Evolutionary conservation across 495 filamentous ascomycete genomes (phyloP).

Genomic region (Podospora australis): DNA sequence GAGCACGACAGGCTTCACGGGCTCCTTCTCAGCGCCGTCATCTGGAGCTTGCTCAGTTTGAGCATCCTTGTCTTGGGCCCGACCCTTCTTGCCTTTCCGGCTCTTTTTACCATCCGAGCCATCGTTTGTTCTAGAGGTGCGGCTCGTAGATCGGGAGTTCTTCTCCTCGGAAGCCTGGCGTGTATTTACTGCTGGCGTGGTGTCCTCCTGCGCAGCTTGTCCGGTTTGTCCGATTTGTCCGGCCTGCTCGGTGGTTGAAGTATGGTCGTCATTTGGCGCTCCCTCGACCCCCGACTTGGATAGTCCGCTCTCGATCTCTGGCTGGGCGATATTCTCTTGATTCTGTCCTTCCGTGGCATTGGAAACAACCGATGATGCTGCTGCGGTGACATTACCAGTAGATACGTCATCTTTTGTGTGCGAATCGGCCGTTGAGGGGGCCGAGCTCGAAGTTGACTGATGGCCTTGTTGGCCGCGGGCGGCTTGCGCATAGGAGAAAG

Average conservation of each 20-base stretch:
- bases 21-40: conserved; percentile 38
- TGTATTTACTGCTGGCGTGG: conserved; percentile 8
- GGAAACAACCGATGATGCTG: conserved; percentile 50
- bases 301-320: conserved; percentile 11
- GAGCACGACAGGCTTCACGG: conserved; percentile 52
- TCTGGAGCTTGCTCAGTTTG: conserved; percentile 37
- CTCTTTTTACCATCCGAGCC: conserved; percentile 35
- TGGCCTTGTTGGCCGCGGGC: conserved; percentile 69
- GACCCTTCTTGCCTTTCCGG: conserved; percentile 44
- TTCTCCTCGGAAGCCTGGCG: conserved; percentile 20
- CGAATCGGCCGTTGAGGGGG: conserved; percentile 57
- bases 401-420: conserved; percentile 55
- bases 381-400: conserved; percentile 37
- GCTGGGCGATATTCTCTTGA: conserved; percentile 23
- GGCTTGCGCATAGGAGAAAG: conserved; percentile 93
- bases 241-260: too few species aligned
- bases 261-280: too few species aligned
- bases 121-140: conserved; percentile 35
- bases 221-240: too few species aligned
- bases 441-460: conserved; percentile 56
- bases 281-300: too few species aligned
- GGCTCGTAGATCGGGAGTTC: conserved; percentile 24
- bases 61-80: conserved; percentile 37
- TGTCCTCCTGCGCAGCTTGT: conserved; percentile 18
- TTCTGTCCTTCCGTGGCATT: conserved; percentile 48